Base-by-base conservation (phyloP, 2,329 filamentous ascomycete species). In the Aschersonia sp. region DNA sequence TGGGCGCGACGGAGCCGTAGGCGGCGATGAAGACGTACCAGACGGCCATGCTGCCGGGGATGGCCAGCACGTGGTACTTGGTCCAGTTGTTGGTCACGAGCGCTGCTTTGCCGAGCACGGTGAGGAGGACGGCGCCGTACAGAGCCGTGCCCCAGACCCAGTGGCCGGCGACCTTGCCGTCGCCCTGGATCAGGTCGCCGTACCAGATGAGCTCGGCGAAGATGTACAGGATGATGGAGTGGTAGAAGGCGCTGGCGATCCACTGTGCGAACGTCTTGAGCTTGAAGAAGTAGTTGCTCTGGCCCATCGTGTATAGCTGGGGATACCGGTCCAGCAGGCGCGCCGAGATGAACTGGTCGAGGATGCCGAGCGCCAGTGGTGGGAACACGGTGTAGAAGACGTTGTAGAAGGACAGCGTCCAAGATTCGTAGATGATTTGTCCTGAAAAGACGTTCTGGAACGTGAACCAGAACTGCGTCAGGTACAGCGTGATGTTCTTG, bases 371-470 rank as follows among this genome's bases (percentile, higher is more conserved):
- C 1, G 88, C 91, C 51, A 98, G 83, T 1, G 92, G 92, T 12
- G 92, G 92, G 20, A 96, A 72, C 28, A 94, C 85, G 0, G 92
- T 98, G 70, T 94, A 98, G 64, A 98, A 85, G 64, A 98, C 89
- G 71, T 98, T 98, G 75, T 96, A 98, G 70, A 97, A 94, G 5
- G 91, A 95, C n/a, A 98, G 72, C 0, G 89, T 96, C 94, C 94
- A 98, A 7, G 92, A 97, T 68, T 98, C 92, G 75, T 89, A 97
- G 61, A 98, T 97, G 61, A 97, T 88, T 63, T 96, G 84, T 46
- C 92, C 92, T 1, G 91, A 97, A 66, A 97, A 98, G 54, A 87
- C 86, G 65, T 98, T 98, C 77, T 95, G 89, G 72, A 98, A 98
- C 0, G 89, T 87, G 67, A 92, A 97, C 85, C 94, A 98, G 63